phyloP scores from a whole-genome alignment of 306 rosid genomes.

The Lagenaria siceraria region DNA sequence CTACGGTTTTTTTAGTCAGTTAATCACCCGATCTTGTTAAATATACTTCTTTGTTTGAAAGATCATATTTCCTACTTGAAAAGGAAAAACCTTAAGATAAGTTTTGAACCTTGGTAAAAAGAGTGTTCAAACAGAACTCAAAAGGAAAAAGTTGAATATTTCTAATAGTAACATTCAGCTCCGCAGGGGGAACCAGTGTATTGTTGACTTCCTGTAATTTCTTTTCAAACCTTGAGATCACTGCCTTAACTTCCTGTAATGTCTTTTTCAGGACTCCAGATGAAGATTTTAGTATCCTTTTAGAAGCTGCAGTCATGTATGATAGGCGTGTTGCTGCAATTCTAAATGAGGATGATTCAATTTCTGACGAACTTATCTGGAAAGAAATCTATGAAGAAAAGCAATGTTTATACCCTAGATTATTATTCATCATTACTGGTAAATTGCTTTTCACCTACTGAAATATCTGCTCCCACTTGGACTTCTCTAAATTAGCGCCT shows the following conservation, averaged over 20 bases:
- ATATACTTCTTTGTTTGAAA: not conserved
- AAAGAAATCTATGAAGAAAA: conserved; percentile 54
- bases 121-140: not conserved
- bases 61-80: not conserved
- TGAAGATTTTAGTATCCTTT: conserved; percentile 84
- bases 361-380: conserved; percentile 61
- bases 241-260: not conserved
- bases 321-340: conserved; percentile 95
- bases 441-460: not conserved
- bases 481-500: conserved; percentile 5
- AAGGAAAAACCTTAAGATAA: not conserved
- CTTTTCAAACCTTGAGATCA: not conserved
- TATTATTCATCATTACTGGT: conserved; percentile 86
- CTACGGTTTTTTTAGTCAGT: not conserved
- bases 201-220: too few species aligned
- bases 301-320: conserved; percentile 98
- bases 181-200: too few species aligned
- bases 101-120: not conserved
- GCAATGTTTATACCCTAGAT: conserved; percentile 65
- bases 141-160: not conserved
- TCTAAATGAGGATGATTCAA: conserved; percentile 71
- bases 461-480: conserved; percentile 1
- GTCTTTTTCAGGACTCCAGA: conserved; percentile 64
- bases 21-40: not conserved
- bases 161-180: not conserved